These are phyloP conservation scores for Wickerhamomyces hampshirensis DNA, from an alignment of 805 yeast genomes.

Conservation along the genomic window DNA sequence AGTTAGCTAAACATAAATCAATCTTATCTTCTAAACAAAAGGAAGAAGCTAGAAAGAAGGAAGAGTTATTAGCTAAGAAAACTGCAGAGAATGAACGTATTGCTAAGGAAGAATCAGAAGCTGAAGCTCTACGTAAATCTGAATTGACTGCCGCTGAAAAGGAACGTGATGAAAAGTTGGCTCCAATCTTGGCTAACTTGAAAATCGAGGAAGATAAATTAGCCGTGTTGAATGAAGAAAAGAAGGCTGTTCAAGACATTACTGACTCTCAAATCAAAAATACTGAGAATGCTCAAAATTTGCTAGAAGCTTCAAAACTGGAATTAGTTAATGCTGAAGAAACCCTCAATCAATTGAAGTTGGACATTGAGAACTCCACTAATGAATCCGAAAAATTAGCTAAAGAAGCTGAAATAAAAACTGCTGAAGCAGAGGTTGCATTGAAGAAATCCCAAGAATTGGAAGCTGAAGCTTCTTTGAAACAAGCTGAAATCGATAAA, in stretches of 20 bases:
- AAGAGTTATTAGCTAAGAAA: constrained; percentile 27
- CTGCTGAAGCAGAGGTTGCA: constrained; percentile 28
- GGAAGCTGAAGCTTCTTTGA: constrained; percentile 32
- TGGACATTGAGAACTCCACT: constrained; percentile 26
- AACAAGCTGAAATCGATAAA: constrained; percentile 34
- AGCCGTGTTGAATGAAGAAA: constrained; percentile 44
- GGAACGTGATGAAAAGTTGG: constrained; percentile 48
- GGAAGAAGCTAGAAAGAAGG: constrained; percentile 22
- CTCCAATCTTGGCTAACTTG: constrained; percentile 51
- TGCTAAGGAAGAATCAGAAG: constrained; percentile 28
- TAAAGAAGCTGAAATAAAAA: constrained; percentile 27
- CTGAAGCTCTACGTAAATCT: constrained; percentile 43
- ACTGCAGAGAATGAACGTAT: constrained; percentile 24
- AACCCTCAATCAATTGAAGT: constrained; percentile 29
- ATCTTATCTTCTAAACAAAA: constrained; percentile 32
- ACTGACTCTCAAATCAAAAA: constrained; percentile 40
- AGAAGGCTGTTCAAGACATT: constrained; percentile 41
- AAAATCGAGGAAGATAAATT: constrained; percentile 45
- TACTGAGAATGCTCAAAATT: constrained; percentile 36
- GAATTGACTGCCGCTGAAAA: constrained; percentile 38
- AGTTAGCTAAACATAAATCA: constrained; percentile 29
- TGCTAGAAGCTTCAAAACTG: constrained; percentile 38
- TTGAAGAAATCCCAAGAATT: constrained; percentile 32
- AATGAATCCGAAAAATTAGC: constrained; percentile 28
- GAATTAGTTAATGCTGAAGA: constrained; percentile 35